Base-by-base conservation (phyloP, 495 filamentous ascomycete species). In the Glonium stellatum region DNA sequence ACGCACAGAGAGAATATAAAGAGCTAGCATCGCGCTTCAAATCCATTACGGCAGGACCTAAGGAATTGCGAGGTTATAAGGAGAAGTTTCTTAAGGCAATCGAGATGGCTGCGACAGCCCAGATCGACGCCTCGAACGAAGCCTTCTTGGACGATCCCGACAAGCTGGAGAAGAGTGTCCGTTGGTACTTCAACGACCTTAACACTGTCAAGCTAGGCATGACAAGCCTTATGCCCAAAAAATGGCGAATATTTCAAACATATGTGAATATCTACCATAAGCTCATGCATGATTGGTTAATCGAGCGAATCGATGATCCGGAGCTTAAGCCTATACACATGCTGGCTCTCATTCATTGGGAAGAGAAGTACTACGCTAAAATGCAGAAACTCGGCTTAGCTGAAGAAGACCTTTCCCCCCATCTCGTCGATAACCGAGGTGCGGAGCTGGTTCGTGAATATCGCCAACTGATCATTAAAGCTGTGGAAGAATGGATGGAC, bases 181-280 rank as follows among this genome's bases (percentile, higher is more conserved):
- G 83, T 59, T 99, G 95, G 93, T 97, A 84, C 73, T 99, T 97
- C 79, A 95, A 96, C 72, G 92, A 99, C 68, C 82, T 99, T 0
- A 92, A 88, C 70, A 87, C 89, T 0, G 92, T 96, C 58, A 86
- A 90, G 75, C 77, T 91, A 52, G 92, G 93, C 65, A 95, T 99
- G 85, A 81, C 86, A 50, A 79, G 79, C 37, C 76, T 99, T 54
- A 89, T 96, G 80, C 93, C 93, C 25, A 95, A 93, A 75, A 96
- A 95, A 67, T 99, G 93, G 93, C 92, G 88, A 74, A 95, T 97
- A 52, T 91, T 92, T 76, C 82, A 85, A 69, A 95, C 88, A 18
- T 97, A 95, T 72, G 83, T 84, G 31, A 80, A 86, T 62, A 91
- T 95, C 59, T 99, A 97, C 68, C 93, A 97, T 73, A 79, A 81